Conservation (phyloP, 2,329 filamentous ascomycete genomes). For the Dothistroma septosporum region DNA sequence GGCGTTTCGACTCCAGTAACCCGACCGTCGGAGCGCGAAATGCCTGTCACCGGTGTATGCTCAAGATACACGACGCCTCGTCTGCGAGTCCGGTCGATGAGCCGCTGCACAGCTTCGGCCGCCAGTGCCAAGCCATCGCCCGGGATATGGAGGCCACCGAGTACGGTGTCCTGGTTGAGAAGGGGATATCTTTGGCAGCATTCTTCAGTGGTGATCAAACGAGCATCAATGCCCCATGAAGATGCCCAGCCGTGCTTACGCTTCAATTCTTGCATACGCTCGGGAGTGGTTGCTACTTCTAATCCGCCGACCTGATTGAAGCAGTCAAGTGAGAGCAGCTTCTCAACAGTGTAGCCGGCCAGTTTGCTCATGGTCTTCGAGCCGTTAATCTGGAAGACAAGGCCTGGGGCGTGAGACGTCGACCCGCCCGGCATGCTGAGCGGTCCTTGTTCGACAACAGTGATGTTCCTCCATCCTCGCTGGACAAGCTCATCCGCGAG, state of each 20-base stretch:
- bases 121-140: slow-evolving; percentile 59
- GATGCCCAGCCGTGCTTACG: slow-evolving; percentile 58
- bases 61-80: slow-evolving; percentile 58
- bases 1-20: slow-evolving; percentile 51
- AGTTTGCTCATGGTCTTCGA: slow-evolving; percentile 57
- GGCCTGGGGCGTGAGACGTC: slow-evolving; percentile 61
- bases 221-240: slow-evolving; percentile 58
- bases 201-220: slow-evolving; percentile 50
- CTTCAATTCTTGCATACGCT: slow-evolving; percentile 58
- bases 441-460: slow-evolving; percentile 62
- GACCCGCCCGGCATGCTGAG: slow-evolving; percentile 61
- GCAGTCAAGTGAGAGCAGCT: slow-evolving; percentile 55
- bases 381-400: slow-evolving; percentile 60
- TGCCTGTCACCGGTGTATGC: slow-evolving; percentile 55
- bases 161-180: slow-evolving; percentile 47
- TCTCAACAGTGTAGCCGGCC: slow-evolving; percentile 60
- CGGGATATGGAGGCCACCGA: slow-evolving; percentile 59
- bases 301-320: slow-evolving; percentile 62
- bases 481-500: slow-evolving; percentile 60
- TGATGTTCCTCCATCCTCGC: slow-evolving; percentile 61
- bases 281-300: slow-evolving; percentile 59
- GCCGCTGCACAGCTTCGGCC: slow-evolving; percentile 57
- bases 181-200: slow-evolving; percentile 54
- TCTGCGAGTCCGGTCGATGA: slow-evolving; percentile 55
- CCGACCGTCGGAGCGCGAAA: slow-evolving; percentile 46